Percentiles rank a stretch among this genome's conserved stretches.
phyloP scores from a whole-genome alignment of 176 grass and related monocot genomes.

The Oryza nivara region DNA sequence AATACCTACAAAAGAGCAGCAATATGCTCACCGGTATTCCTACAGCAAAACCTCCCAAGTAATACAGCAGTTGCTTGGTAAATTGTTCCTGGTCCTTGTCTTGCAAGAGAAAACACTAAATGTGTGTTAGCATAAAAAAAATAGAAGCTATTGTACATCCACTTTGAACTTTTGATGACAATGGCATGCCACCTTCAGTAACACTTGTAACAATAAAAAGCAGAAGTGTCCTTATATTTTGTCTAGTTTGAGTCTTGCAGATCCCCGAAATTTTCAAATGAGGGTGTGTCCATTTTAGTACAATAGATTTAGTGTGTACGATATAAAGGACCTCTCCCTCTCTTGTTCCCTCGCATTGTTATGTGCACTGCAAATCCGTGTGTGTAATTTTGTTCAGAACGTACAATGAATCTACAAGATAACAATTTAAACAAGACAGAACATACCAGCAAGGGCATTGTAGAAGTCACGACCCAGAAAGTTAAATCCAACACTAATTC shows the following conservation, averaged over 20 bases:
- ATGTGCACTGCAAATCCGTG: background rate
- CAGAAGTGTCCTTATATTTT: slow-evolving; percentile 7
- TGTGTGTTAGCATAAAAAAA: slow-evolving; percentile 36
- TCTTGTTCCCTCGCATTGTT: background rate
- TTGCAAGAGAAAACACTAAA: slow-evolving; percentile 65
- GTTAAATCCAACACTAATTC: slow-evolving; percentile 94
- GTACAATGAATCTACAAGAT: background rate
- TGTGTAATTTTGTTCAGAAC: slow-evolving; percentile 13
- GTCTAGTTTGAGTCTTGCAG: slow-evolving; percentile 19
- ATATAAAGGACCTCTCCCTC: background rate
- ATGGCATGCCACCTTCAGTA: slow-evolving; percentile 8
- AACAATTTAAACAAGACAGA: background rate
- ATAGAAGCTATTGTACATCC: background rate
- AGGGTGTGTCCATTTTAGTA: background rate
- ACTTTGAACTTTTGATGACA: slow-evolving; percentile 31
- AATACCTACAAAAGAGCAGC: slow-evolving; percentile 92
- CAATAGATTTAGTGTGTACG: background rate
- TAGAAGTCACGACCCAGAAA: slow-evolving; percentile 97
- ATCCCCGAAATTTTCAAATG: slow-evolving; percentile 14
- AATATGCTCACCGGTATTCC: slow-evolving; percentile 99
- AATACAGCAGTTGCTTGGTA: slow-evolving; percentile 84
- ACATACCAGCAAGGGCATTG: slow-evolving; percentile 88
- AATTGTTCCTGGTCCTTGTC: slow-evolving; percentile 98
- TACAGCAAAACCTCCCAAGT: slow-evolving; percentile 85
- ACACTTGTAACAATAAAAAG: background rate